Evolutionary conservation across 164 flowering plant species (phyloP), one percentile per base, ranked within the genome.

Genomic region (Cinnamomum chago): DNA sequence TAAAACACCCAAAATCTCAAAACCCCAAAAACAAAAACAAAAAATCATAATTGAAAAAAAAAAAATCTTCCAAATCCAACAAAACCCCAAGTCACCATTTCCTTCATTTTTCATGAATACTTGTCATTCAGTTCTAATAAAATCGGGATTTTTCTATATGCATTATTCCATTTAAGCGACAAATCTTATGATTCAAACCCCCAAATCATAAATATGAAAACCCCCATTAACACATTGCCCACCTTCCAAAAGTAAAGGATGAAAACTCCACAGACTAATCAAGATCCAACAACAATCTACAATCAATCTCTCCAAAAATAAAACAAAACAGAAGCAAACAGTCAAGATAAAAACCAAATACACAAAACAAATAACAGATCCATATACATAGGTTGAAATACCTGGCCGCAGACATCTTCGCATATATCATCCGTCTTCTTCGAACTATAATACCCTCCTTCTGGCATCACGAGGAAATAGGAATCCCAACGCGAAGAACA

Each of bases 401-500:
- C 97, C 97, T 93, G 86, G 13, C 97, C 92, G 75, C 96, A 91
- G 77, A 91, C 88, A 30, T 85, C 92, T 35, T 84, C 87, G 74
- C 94, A 93, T 22, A 90, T 82, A 81, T 86, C 96, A 82, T 93
- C 96, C 65, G 88, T 82, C 82, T 93, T 93, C 87, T 91, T 93
- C 62, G 87, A 90, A 78, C 66, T 73, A 69, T 84, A 88, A 71
- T 93, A 90, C 33, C 78, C 81, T 40, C 82, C 93, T 76, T 86
- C 90, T 71, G 87, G 66, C 90, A 87, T 85, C 75, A 68, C 67
- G 27, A n/a, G 11, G 15, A 28, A 52, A 60, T n/a, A 60, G 35
- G 13, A 14, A 40, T 23, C 15, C n/a, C 67, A 67, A 52, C 20
- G 2, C 20, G 2, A 55, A 17, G n/a, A 55, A 55, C 60, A n/a